Percentiles rank a stretch among this genome's conserved stretches.
Evolutionary conservation across 164 flowering plant genomes (phyloP).

Genomic region (Chimonanthus salicifolius): DNA sequence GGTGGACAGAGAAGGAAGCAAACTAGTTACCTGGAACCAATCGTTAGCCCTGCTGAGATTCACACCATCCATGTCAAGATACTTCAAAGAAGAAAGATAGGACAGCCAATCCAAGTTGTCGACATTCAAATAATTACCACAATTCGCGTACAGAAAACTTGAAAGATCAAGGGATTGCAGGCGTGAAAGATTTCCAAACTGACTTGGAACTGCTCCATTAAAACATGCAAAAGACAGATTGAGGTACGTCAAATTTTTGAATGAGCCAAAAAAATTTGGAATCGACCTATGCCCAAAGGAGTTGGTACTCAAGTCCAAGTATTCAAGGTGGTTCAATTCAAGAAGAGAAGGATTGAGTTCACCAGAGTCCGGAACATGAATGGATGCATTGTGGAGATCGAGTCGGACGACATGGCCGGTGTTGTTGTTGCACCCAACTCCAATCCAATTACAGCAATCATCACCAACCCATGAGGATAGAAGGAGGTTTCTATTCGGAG

Average conservation of each 20-base stretch:
- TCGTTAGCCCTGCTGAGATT: background rate
- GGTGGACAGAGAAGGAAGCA: conserved; percentile 8
- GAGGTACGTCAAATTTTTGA: background rate
- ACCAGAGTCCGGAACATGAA: background rate
- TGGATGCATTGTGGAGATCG: background rate
- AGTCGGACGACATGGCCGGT: conserved; percentile 1
- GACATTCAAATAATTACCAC: background rate
- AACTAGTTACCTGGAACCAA: conserved; percentile 2
- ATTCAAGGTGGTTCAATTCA: background rate
- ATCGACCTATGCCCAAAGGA: background rate
- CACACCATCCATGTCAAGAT: background rate
- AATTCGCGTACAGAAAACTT: too few relatives aligned
- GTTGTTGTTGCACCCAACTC: conserved; percentile 4
- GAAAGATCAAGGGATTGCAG: background rate
- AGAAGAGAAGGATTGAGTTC: conserved; percentile 1
- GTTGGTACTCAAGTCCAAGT: background rate
- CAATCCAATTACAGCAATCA: conserved; percentile 3
- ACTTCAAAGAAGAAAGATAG: conserved; percentile 5
- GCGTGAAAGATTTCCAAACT: conserved; percentile 13
- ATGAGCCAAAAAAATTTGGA: conserved; percentile 1
- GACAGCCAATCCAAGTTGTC: conserved; percentile 14
- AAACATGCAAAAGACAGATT: background rate
- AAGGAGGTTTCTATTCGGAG: background rate
- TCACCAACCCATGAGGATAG: conserved; percentile 3
- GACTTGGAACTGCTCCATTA: conserved; percentile 6